Evolutionary conservation across 1,284 basidiomycete species (phyloP), one percentile per base, ranked within the genome.

Genomic region (Neonothopanus nambi): DNA sequence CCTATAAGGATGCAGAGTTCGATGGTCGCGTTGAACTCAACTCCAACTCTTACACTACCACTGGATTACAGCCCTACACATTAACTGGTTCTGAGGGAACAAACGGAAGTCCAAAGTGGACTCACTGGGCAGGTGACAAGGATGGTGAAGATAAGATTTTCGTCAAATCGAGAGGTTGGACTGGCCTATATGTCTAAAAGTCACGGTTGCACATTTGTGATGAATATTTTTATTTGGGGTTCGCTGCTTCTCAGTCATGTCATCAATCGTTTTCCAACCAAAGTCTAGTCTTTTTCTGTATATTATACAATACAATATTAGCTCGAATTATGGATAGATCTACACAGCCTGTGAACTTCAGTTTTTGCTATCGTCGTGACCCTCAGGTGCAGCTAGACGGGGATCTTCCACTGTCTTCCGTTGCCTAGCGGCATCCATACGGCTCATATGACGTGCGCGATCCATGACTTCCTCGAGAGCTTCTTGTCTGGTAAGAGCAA

Each of bases 1-100:
- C 72, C 7, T 85, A 85, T 66, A 70, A 71, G 55, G 65, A 79
- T 28, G 71, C 81, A 13, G 68, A 71, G 39, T 81, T 77, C 67
- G 76, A 68, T 57, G 83, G 82, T 3, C 72, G 68, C 30, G 66
- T 84, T 38, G 65, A 75, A 33, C 51, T 85, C 24, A 60, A 69
- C 3, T 74, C 81, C 24, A 72, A 68, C 47, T 76, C 74, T 18
- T 81, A 64, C 58, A 70, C 71, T 11, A 62, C 74, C 3, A 69
- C 62, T 18, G 74, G 75, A 15, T 57, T 76, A 30, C 64, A 70
- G 50, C 51, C 50, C 55, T 44, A 67, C 40, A 43, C 55, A 9
- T 49, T n/a, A n/a, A n/a, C n/a, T n/a, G n/a, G n/a, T n/a, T n/a
- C 56, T 18, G 61, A 60, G 1, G 63, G 59, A 12, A 61, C 61